These are phyloP conservation scores for Candida namnaoensis DNA, from an alignment of 805 yeast genomes.

Conservation along the genomic window DNA sequence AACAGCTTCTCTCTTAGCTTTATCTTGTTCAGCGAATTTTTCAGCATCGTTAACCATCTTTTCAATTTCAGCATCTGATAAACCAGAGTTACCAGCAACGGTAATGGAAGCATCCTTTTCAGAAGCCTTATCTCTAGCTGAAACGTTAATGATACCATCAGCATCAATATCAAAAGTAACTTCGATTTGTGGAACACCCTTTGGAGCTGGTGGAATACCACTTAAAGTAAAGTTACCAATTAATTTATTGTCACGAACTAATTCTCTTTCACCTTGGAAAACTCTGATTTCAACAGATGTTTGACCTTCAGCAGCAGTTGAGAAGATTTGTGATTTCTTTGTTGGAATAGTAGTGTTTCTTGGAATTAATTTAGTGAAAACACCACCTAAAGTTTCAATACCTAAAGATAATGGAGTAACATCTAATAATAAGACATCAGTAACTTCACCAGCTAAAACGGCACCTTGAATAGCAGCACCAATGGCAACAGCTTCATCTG, in stretches of 20 bases:
- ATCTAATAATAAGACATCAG: slow-evolving; percentile 70
- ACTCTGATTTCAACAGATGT: slow-evolving; percentile 76
- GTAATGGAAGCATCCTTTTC: slow-evolving; percentile 70
- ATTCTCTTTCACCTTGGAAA: slow-evolving; percentile 74
- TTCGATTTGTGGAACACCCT: slow-evolving; percentile 74
- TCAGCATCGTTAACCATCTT: slow-evolving; percentile 50
- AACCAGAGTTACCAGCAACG: slow-evolving; percentile 52
- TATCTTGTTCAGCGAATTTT: too few relatives aligned
- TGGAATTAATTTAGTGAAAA: slow-evolving; percentile 68
- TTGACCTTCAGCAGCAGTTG: slow-evolving; percentile 80
- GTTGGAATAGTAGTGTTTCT: slow-evolving; percentile 72
- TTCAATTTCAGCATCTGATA: slow-evolving; percentile 55
- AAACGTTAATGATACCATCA: slow-evolving; percentile 75
- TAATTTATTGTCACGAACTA: slow-evolving; percentile 70
- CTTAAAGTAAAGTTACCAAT: slow-evolving; percentile 69
- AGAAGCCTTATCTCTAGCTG: slow-evolving; percentile 77
- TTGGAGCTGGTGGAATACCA: slow-evolving; percentile 70
- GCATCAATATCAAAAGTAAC: slow-evolving; percentile 77
- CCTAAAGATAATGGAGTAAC: slow-evolving; percentile 78
- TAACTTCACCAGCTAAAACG: slow-evolving; percentile 74
- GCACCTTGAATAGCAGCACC: slow-evolving; percentile 93
- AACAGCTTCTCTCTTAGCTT: too few relatives aligned
- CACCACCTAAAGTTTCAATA: slow-evolving; percentile 77
- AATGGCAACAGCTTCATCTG: slow-evolving; percentile 84
- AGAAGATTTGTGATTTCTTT: slow-evolving; percentile 63